Evolutionary conservation across 345 rosid species (phyloP).

Genomic region (Sisymbrium irio): DNA sequence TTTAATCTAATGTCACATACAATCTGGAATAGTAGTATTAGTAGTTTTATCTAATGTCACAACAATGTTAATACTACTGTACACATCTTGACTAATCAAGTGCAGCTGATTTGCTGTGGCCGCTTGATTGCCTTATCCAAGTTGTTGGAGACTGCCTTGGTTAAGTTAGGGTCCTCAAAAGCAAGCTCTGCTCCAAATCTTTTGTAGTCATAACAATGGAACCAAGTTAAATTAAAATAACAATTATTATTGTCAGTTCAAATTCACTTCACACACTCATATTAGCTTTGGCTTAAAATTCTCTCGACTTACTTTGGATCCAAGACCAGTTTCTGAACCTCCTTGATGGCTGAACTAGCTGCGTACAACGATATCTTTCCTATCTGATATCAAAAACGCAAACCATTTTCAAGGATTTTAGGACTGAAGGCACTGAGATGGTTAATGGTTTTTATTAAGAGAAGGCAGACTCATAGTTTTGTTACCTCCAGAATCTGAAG

Average conservation of each 20-base stretch:
- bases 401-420: slow-evolving; percentile 11
- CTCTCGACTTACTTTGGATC: slow-evolving; percentile 72
- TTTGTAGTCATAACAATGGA: slow-evolving; percentile 20
- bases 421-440: slow-evolving; percentile 6
- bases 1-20: slow-evolving; percentile 29
- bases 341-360: slow-evolving; percentile 96
- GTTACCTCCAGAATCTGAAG: slow-evolving; percentile 84
- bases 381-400: slow-evolving; percentile 50
- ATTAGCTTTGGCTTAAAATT: neutral
- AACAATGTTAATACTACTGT: slow-evolving; percentile 30
- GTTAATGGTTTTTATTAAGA: neutral
- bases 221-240: neutral
- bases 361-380: slow-evolving; percentile 90
- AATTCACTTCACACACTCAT: neutral
- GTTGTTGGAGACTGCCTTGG: slow-evolving; percentile 69
- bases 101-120: slow-evolving; percentile 55
- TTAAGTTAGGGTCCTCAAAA: slow-evolving; percentile 82
- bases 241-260: neutral
- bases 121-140: slow-evolving; percentile 63
- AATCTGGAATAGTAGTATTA: slow-evolving; percentile 8
- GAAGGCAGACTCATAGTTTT: neutral
- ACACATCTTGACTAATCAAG: slow-evolving; percentile 41
- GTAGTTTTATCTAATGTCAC: slow-evolving; percentile 26
- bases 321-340: slow-evolving; percentile 87
- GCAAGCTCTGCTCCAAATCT: slow-evolving; percentile 78